phyloP scores from a whole-genome alignment of 2,329 filamentous ascomycete genomes.

The Claviceps cyperi region DNA sequence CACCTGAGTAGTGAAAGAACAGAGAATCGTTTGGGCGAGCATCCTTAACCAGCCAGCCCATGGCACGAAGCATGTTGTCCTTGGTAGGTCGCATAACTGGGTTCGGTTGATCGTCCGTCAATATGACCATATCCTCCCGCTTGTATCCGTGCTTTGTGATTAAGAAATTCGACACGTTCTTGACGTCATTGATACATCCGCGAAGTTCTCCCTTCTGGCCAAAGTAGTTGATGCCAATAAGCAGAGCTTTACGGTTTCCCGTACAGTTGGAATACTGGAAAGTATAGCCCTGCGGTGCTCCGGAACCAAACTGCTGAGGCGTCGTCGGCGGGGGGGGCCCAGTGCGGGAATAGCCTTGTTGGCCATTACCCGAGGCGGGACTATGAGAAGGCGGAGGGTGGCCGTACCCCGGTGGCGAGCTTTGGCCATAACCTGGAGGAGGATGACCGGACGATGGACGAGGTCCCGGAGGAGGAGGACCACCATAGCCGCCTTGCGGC shows the following conservation, averaged over 20 bases:
- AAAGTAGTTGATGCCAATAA: conserved; percentile 75
- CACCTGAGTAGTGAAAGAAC: conserved; percentile 63
- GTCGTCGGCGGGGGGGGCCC: conserved; percentile 30
- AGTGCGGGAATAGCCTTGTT: conserved; percentile 30
- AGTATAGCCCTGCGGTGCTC: conserved; percentile 52
- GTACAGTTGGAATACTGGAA: conserved; percentile 68
- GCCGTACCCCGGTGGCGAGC: conserved; percentile 5
- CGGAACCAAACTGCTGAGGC: conserved; percentile 48
- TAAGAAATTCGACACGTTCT: conserved; percentile 60
- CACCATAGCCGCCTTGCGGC: conserved; percentile 8
- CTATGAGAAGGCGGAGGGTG: conserved; percentile 20
- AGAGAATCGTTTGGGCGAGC: conserved; percentile 61
- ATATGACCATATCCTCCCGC: conserved; percentile 64
- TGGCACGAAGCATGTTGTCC: conserved; percentile 57
- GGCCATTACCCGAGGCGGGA: conserved; percentile 28
- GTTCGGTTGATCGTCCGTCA: conserved; percentile 62
- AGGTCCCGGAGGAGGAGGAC: conserved; percentile 10
- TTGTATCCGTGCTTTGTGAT: conserved; percentile 55
- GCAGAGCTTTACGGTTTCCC: conserved; percentile 55
- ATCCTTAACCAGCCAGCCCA: conserved; percentile 60
- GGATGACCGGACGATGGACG: conserved; percentile 10
- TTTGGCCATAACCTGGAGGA: conserved; percentile 9
- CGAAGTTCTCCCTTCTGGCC: conserved; percentile 55
- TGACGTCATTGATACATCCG: conserved; percentile 70
- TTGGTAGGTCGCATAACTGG: conserved; percentile 60